Percentiles rank a stretch among this genome's conserved stretches.
Evolutionary conservation across 257 asterid genomes (phyloP).

Genomic region (Voacanga thouarsii): DNA sequence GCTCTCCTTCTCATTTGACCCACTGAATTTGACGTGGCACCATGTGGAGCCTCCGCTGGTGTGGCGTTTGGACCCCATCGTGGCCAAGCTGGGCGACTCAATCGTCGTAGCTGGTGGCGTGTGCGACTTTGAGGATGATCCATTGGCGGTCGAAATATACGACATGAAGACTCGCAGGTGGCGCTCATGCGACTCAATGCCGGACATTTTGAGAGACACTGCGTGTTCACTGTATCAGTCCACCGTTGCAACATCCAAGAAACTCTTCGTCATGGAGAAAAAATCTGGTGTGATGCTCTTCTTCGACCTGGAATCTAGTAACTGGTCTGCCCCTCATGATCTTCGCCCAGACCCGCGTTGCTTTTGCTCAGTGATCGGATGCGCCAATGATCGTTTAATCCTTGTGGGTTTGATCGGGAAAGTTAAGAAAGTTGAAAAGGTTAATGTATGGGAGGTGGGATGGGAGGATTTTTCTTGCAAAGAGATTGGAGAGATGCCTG

Average conservation of each 20-base stretch:
- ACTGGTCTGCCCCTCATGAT: slow-evolving; percentile 44
- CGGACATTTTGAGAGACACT: slow-evolving; percentile 40
- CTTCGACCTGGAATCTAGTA: slow-evolving; percentile 44
- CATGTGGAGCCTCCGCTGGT: slow-evolving; percentile 44
- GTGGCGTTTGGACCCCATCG: slow-evolving; percentile 69
- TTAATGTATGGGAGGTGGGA: slow-evolving; percentile 52
- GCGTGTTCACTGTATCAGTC: slow-evolving; percentile 56
- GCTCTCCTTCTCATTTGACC: slow-evolving; percentile 58
- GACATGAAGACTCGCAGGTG: slow-evolving; percentile 26
- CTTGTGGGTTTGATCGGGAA: slow-evolving; percentile 40
- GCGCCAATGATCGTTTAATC: slow-evolving; percentile 25
- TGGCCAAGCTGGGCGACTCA: slow-evolving; percentile 49
- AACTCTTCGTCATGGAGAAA: slow-evolving; percentile 49
- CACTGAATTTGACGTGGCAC: slow-evolving; percentile 48
- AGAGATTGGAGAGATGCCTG: slow-evolving; percentile 62
- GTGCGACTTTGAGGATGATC: slow-evolving; percentile 70
- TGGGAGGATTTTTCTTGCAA: slow-evolving; percentile 22
- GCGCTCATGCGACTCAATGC: slow-evolving; percentile 56
- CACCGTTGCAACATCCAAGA: slow-evolving; percentile 35
- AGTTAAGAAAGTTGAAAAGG: slow-evolving; percentile 19
- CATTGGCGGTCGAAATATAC: slow-evolving; percentile 66
- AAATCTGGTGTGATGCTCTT: slow-evolving; percentile 48
- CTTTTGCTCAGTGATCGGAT: slow-evolving; percentile 42
- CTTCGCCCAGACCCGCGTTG: slow-evolving; percentile 35
- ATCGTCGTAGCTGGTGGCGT: slow-evolving; percentile 74